phyloP scores from a whole-genome alignment of 139 green algal species.

The Coccomyxa sp. region DNA sequence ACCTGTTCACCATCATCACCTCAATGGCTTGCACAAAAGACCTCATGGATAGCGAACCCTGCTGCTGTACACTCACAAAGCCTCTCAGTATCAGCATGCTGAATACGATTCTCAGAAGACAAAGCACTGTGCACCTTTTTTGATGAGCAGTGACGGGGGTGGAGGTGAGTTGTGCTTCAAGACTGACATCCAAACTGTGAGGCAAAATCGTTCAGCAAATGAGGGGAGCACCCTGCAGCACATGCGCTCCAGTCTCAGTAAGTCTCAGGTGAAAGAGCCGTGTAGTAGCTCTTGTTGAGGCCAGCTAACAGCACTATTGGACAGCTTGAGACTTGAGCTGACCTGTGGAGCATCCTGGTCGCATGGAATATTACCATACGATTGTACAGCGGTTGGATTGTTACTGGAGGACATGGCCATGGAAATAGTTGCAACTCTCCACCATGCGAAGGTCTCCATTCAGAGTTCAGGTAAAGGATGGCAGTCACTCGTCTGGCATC shows the following conservation, averaged over 20 bases:
- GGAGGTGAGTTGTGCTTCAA: background rate
- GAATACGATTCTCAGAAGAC: too few species aligned
- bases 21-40: too few species aligned
- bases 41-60: too few species aligned
- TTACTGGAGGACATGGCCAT: constrained; percentile 43
- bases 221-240: constrained; percentile 39
- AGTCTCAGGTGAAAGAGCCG: background rate
- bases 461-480: constrained; percentile 46
- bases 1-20: too few species aligned
- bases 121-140: too few species aligned
- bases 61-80: too few species aligned
- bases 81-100: too few species aligned
- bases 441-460: constrained; percentile 47
- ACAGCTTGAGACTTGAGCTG: background rate
- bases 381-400: constrained; percentile 50
- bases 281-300: background rate
- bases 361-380: constrained; percentile 71
- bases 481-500: constrained; percentile 61
- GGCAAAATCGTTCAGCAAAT: constrained; percentile 45
- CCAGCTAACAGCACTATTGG: background rate
- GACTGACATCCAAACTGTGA: constrained; percentile 69
- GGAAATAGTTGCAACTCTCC: constrained; percentile 72
- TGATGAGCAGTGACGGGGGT: background rate
- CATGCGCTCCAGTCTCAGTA: background rate
- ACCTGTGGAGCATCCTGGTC: constrained; percentile 67